Conservation (phyloP, 805 yeast species). For the Phaffomyces thermotolerans region DNA sequence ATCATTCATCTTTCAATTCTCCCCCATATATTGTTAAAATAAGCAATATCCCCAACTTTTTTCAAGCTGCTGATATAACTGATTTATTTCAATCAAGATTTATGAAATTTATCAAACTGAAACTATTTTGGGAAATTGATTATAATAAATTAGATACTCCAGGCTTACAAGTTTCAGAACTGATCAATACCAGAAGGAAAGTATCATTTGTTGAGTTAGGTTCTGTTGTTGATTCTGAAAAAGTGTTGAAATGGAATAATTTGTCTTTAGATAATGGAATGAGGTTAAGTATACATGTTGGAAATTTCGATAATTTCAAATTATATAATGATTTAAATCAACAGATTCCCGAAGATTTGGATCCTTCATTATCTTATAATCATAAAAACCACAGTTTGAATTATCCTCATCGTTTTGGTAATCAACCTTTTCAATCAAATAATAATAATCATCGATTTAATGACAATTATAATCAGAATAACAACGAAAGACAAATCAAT, state of each 20-base stretch:
- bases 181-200: conserved; percentile 33
- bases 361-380: conserved; percentile 15
- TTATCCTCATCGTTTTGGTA: neutral
- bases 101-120: conserved; percentile 50
- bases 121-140: conserved; percentile 53
- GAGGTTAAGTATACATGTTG: conserved; percentile 24
- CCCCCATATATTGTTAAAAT: conserved; percentile 67
- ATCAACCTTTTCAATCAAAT: neutral
- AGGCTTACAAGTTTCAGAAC: conserved; percentile 11
- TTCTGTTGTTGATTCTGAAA: conserved; percentile 44
- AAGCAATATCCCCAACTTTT: conserved; percentile 48
- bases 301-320: conserved; percentile 21
- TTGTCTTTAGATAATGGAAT: conserved; percentile 36
- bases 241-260: conserved; percentile 58
- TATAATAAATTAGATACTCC: conserved; percentile 25
- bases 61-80: conserved; percentile 42
- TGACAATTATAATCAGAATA: neutral
- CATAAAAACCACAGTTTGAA: neutral
- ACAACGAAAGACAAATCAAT: neutral
- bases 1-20: conserved; percentile 2
- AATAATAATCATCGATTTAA: no score
- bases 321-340: conserved; percentile 19
- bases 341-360: conserved; percentile 15
- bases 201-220: conserved; percentile 58
- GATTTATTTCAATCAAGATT: conserved; percentile 60